Base-by-base conservation (phyloP, 306 rosid species). In the Casuarina cunninghamiana region DNA sequence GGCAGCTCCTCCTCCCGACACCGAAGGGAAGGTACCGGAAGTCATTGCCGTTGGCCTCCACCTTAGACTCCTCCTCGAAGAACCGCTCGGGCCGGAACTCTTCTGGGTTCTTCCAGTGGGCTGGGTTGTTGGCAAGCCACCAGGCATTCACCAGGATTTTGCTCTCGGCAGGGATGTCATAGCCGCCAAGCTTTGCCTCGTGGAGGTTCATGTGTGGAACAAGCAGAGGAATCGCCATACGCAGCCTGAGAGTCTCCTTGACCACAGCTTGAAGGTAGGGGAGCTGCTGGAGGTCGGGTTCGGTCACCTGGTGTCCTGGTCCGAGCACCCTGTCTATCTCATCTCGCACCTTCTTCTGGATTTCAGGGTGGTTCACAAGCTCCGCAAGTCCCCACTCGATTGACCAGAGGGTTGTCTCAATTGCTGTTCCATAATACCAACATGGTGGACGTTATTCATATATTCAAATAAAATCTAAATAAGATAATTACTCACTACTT, bases 191-290 rank as follows among this genome's bases (percentile, higher is more conserved):
- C 88, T 90, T 93, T 0, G 97, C 97, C 0, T 93, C 96, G 8
- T 90, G 83, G 53, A 93, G 96, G 83, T 93, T 93, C 98, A 93
- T 91, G 88, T 93, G 98, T 0, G 98, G 98, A 42, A 91, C 96
- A 0, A 93, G 96, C 32, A 93, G 91, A 0, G 98, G 98, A 21
- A 91, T 91, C 0, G 98, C 96, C 98, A 91, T 93, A 10, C 97
- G 79, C 0, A 91, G 91, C 0, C 98, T 84, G 1, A 93, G 91
- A 0, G 97, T 89, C 38, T 93, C 98, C 71, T 93, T 93, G 50
- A 93, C 10, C 77, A 93, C 98, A 3, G 98, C 98, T 12, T 91
- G 97, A 1, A 93, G 96, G 91, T 93, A 93, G 0, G 98, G 98
- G 2, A 93, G 93, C 45, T 85, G 91, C 0, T 81, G 65, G 10